A percentile compares a stretch with the other conserved stretches of the same genome.
phyloP scores from a whole-genome alignment of 2,329 filamentous ascomycete genomes.

The Alternaria infectoria region DNA sequence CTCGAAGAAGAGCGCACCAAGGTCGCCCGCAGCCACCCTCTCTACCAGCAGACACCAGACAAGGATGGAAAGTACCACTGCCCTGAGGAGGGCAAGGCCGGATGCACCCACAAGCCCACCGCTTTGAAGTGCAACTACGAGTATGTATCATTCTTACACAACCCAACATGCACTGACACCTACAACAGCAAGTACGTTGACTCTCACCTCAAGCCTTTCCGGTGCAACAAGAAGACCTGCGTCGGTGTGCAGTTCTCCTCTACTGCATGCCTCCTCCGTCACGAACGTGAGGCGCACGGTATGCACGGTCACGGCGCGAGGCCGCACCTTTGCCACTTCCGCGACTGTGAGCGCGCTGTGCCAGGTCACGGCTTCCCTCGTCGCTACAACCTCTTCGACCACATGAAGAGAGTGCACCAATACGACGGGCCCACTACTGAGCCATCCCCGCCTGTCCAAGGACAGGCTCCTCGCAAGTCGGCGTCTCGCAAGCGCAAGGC shows the following conservation, averaged over 20 bases:
- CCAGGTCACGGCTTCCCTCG: constrained; percentile 89
- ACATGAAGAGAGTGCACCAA: constrained; percentile 93
- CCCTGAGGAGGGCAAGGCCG: constrained; percentile 75
- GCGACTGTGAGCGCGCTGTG: constrained; percentile 83
- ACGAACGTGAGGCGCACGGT: constrained; percentile 94
- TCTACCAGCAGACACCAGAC: constrained; percentile 71
- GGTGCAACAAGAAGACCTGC: constrained; percentile 86
- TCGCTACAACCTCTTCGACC: constrained; percentile 94
- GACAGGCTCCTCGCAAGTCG: constrained; percentile 34
- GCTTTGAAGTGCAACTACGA: constrained; percentile 99
- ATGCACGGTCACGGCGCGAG: constrained; percentile 95
- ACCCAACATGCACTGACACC: constrained; percentile 10
- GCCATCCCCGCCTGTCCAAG: constrained; percentile 37
- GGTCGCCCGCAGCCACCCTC: constrained; percentile 61
- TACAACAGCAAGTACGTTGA: constrained; percentile 87
- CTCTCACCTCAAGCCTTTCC: constrained; percentile 94
- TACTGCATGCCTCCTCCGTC: constrained; percentile 90
- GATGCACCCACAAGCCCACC: constrained; percentile 89
- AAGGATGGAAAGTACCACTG: constrained; percentile 90
- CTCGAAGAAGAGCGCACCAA: constrained; percentile 49
- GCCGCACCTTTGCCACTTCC: constrained; percentile 86
- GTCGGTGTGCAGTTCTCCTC: constrained; percentile 90
- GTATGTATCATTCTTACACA: constrained; percentile 62
- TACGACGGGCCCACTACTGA: constrained; percentile 52
- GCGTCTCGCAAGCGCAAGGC: constrained; percentile 46